A percentile compares a stretch with the other conserved stretches of the same genome.
Evolutionary conservation across 2,329 filamentous ascomycete genomes (phyloP).

Genomic region (Ustulina deusta): DNA sequence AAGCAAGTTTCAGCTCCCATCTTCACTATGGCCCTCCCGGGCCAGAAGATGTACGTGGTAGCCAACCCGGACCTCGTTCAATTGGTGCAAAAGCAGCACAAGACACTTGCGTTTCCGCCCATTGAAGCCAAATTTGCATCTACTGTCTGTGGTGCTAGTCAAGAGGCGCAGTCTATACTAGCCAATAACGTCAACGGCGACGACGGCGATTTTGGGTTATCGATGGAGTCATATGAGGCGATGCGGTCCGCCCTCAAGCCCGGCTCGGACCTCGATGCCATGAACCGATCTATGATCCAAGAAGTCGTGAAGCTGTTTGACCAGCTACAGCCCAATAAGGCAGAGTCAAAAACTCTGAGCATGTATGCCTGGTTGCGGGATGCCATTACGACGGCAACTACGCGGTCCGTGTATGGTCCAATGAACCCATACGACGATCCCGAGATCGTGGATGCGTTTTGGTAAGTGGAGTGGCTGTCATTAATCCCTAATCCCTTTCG

Average conservation of each 20-base stretch:
- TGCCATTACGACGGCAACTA: constrained; percentile 53
- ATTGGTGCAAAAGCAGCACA: constrained; percentile 54
- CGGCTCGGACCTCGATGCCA: constrained; percentile 50
- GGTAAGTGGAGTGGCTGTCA: constrained; percentile 44
- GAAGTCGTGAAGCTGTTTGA: constrained; percentile 48
- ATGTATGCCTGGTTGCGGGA: constrained; percentile 48
- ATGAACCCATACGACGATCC: constrained; percentile 56
- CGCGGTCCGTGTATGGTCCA: constrained; percentile 56
- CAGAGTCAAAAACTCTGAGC: constrained; percentile 33
- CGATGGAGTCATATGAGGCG: constrained; percentile 52
- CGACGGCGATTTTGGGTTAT: constrained; percentile 51
- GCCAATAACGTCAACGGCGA: constrained; percentile 53
- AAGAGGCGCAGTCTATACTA: constrained; percentile 49
- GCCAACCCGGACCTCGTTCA: constrained; percentile 54
- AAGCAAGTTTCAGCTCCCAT: constrained; percentile 49
- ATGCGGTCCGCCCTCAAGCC: constrained; percentile 51
- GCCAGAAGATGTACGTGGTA: constrained; percentile 57
- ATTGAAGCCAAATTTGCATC: constrained; percentile 53
- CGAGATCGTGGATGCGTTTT: constrained; percentile 52
- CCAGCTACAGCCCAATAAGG: constrained; percentile 34
- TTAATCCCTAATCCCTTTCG: not conserved
- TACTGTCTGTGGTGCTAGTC: constrained; percentile 49
- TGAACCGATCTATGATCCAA: constrained; percentile 53
- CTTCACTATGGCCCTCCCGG: constrained; percentile 56
- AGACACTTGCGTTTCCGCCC: constrained; percentile 54